Conservation (phyloP, 495 filamentous ascomycete genomes). For the Penicillium paradoxum region DNA sequence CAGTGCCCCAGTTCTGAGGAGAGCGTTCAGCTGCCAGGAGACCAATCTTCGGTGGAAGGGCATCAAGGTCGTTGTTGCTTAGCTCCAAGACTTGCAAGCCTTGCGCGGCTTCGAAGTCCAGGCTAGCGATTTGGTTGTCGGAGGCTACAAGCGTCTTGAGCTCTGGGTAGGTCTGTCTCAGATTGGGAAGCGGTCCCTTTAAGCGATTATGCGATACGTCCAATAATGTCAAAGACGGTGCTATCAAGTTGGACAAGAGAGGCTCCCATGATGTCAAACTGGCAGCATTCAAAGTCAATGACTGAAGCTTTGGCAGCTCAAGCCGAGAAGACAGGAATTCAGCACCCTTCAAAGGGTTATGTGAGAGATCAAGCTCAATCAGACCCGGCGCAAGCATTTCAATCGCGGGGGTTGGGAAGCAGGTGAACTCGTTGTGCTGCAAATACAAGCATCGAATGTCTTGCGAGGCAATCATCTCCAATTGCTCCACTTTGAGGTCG, state of each 20-base stretch:
- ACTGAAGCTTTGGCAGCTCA: slow-evolving; percentile 65
- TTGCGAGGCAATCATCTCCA: slow-evolving; percentile 42
- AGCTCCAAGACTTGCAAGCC: slow-evolving; percentile 75
- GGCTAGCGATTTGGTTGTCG: slow-evolving; percentile 68
- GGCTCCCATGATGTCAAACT: slow-evolving; percentile 60
- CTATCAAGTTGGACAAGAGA: slow-evolving; percentile 57
- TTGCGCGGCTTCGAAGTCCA: slow-evolving; percentile 67
- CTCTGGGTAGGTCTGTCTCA: slow-evolving; percentile 56
- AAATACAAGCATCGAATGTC: slow-evolving; percentile 58
- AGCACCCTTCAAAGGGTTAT: slow-evolving; percentile 66
- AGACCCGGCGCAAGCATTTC: slow-evolving; percentile 62
- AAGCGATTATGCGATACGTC: slow-evolving; percentile 79
- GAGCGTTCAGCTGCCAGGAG: slow-evolving; percentile 54
- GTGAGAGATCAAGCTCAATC: slow-evolving; percentile 69
- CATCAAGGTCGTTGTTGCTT: slow-evolving; percentile 73
- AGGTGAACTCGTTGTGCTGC: slow-evolving; percentile 67
- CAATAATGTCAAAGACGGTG: slow-evolving; percentile 66
- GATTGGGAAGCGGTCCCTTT: slow-evolving; percentile 53
- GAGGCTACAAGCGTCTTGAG: slow-evolving; percentile 62
- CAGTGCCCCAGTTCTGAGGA: slow-evolving; percentile 32
- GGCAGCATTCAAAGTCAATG: slow-evolving; percentile 68
- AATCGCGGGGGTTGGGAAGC: slow-evolving; percentile 60
- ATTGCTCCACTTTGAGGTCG: slow-evolving; percentile 38
- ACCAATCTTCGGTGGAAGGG: slow-evolving; percentile 72
- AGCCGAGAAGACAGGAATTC: slow-evolving; percentile 56